Conservation (phyloP, 768 basidiomycete species). For the Hemileccinum rubropunctum region DNA sequence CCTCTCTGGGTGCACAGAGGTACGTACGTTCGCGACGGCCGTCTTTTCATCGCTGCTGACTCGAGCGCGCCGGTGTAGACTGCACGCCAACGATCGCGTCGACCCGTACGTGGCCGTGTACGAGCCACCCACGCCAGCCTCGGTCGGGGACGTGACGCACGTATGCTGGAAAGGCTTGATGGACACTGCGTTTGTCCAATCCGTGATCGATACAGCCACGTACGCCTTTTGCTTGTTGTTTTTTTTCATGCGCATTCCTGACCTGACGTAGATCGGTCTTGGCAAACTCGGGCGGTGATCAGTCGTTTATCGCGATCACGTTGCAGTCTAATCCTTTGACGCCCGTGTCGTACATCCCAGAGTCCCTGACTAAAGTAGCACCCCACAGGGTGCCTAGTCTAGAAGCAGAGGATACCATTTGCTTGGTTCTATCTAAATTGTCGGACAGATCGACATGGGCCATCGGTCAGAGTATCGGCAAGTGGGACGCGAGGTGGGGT, state of each 20-base stretch:
- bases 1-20: slow-evolving; percentile 64
- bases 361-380: slow-evolving; percentile 18
- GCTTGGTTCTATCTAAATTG: slow-evolving; percentile 36
- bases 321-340: slow-evolving; percentile 39
- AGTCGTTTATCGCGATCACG: slow-evolving; percentile 16
- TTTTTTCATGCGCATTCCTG: not conserved
- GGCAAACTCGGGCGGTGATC: slow-evolving; percentile 4
- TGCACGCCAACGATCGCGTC: slow-evolving; percentile 59
- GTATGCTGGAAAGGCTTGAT: slow-evolving; percentile 64
- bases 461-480: slow-evolving; percentile 43
- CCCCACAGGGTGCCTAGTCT: slow-evolving; percentile 42
- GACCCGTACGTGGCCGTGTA: slow-evolving; percentile 72
- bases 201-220: slow-evolving; percentile 46
- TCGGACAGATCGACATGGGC: slow-evolving; percentile 34
- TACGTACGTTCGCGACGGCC: slow-evolving; percentile 22
- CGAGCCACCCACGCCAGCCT: slow-evolving; percentile 45
- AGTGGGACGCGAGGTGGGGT: slow-evolving; percentile 42
- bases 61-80: too few relatives aligned
- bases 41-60: too few relatives aligned
- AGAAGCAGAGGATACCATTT: slow-evolving; percentile 56
- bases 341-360: slow-evolving; percentile 53
- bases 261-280: slow-evolving; percentile 4
- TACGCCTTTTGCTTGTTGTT: slow-evolving; percentile 4
- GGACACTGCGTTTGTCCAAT: slow-evolving; percentile 48
- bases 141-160: slow-evolving; percentile 47